Evolutionary conservation across 78 protist species (phyloP).

Genomic region (Guillardia theta): DNA sequence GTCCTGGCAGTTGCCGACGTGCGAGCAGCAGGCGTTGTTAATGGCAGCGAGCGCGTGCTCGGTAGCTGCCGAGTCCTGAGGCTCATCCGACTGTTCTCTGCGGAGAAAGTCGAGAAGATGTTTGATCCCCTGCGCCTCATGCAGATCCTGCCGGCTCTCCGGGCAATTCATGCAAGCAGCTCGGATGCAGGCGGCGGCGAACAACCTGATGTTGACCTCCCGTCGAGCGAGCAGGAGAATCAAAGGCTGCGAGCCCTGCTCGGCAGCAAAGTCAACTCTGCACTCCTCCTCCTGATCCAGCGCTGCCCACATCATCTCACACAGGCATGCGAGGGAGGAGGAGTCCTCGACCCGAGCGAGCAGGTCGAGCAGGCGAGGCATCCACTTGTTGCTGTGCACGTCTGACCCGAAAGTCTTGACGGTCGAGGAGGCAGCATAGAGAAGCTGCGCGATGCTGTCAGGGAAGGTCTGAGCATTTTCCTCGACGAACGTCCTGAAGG

Average conservation of each 20-base stretch:
- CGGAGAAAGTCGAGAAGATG: neutral
- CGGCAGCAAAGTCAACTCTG: neutral
- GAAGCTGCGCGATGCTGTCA: too few species aligned
- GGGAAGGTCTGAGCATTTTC: too few species aligned
- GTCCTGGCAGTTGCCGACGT: neutral
- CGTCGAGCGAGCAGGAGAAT: too few species aligned
- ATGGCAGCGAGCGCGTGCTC: constrained; percentile 2
- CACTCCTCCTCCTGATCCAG: neutral
- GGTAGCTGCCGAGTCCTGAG: neutral
- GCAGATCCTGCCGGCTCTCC: neutral
- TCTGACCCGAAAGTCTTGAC: too few species aligned
- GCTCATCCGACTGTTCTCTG: neutral
- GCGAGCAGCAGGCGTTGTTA: constrained; percentile 21
- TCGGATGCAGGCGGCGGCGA: neutral
- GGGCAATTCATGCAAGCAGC: neutral
- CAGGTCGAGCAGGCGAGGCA: too few species aligned
- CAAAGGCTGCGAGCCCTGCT: neutral
- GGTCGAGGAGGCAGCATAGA: too few species aligned
- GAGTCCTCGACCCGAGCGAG: too few species aligned
- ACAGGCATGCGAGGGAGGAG: too few species aligned
- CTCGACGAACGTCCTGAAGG: too few species aligned
- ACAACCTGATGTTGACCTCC: too few species aligned
- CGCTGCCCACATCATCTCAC: neutral
- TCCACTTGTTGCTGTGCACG: too few species aligned
- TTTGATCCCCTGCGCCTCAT: neutral